A percentile compares a stretch with the other conserved stretches of the same genome.
These are phyloP conservation scores for Cladosporium sp. DNA, from an alignment of 2,329 filamentous ascomycete species.

Conservation along the genomic window DNA sequence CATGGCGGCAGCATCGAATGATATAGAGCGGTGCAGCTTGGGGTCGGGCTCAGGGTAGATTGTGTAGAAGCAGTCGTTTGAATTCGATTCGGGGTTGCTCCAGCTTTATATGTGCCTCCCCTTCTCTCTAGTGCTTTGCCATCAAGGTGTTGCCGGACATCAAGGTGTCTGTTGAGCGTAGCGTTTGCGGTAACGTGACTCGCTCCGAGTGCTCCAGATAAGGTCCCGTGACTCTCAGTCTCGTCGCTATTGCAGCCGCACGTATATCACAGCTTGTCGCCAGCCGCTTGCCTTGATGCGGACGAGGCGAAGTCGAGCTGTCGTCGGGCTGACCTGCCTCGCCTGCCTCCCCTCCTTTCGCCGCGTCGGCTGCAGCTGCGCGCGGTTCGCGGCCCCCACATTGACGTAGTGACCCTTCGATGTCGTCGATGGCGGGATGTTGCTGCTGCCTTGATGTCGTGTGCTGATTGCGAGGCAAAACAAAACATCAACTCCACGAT, in stretches of 20 bases:
- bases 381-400: too few species aligned
- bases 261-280: neutral
- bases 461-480: neutral
- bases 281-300: neutral
- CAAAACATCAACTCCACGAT: neutral
- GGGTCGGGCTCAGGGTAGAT: neutral
- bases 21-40: neutral
- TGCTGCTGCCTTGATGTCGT: neutral
- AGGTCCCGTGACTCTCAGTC: neutral
- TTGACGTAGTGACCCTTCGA: too few species aligned
- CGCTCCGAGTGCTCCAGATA: neutral
- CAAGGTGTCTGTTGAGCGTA: slow-evolving; percentile 9
- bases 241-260: slow-evolving; percentile 1
- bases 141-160: neutral
- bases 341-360: too few species aligned
- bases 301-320: neutral
- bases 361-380: too few species aligned
- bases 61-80: neutral
- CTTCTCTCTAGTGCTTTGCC: neutral
- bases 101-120: neutral
- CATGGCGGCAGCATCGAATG: neutral
- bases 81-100: slow-evolving; percentile 2
- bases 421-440: neutral
- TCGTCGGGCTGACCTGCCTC: neutral
- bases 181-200: neutral